Percentiles rank a stretch among this genome's conserved stretches.
phyloP scores from a whole-genome alignment of 371 early-diverging fungal genomes.

The Fennellomyces sp. region DNA sequence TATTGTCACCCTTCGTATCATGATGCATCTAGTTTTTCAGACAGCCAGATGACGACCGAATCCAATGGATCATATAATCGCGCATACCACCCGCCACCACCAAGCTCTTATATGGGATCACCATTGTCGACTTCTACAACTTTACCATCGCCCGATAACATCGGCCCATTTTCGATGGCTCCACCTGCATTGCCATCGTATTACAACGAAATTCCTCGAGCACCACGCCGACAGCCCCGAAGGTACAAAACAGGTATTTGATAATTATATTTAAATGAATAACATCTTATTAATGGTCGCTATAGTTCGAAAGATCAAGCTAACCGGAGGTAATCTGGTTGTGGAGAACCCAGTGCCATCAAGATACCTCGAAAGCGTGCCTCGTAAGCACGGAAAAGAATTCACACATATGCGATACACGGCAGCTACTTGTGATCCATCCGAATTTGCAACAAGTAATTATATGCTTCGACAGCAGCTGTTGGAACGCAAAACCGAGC shows the following conservation, averaged over 20 bases:
- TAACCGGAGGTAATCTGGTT: conserved; percentile 77
- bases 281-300: too few relatives aligned
- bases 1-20: neutral
- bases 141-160: neutral
- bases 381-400: conserved; percentile 64
- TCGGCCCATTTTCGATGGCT: too few relatives aligned
- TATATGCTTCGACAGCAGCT: conserved; percentile 85
- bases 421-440: conserved; percentile 83
- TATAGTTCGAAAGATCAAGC: conserved; percentile 53
- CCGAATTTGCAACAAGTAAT: conserved; percentile 72
- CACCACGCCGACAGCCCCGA: conserved; percentile 57
- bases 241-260: conserved; percentile 62
- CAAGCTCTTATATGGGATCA: neutral
- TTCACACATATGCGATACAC: conserved; percentile 84
- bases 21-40: neutral
- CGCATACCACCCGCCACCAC: neutral
- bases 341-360: conserved; percentile 77
- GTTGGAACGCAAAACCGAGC: conserved; percentile 76
- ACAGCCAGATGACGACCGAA: neutral
- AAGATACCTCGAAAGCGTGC: conserved; percentile 58
- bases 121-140: neutral
- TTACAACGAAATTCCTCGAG: too few relatives aligned
- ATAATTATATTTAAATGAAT: neutral
- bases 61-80: neutral
- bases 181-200: too few relatives aligned